Base-by-base conservation (phyloP, 1,284 basidiomycete species). In the Cutaneotrichosporon cyanovorans region DNA sequence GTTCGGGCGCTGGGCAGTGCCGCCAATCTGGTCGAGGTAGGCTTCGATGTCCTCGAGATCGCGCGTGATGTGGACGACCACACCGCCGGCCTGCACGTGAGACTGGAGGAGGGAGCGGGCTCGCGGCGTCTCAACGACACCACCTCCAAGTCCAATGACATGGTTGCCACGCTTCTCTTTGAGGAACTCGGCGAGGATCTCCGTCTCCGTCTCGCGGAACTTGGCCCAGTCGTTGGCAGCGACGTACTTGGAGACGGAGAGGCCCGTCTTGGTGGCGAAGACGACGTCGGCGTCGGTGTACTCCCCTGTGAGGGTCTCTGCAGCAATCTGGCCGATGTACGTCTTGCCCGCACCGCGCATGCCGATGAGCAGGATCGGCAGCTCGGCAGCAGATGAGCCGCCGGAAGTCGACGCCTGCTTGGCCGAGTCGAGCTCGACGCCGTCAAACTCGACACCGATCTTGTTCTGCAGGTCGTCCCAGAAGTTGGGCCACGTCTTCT, bases 401-500 rank as follows among this genome's bases (percentile, higher is more conserved):
- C 70, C 65, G 12, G 76, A 71, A 12, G 74, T 65, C 46, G 70
- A 74, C 11, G 76, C 69, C 52, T 66, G 61, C 37, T 61, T 62
- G 40, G 62, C 51, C 8, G 62, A 56, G 21, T 68, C 73, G 15
- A 88, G 75, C 55, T 93, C 87, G 37, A 89, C 82, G 20, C 90
- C 92, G 60, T 85, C 80, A 25, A 92, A 85, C 45, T 80, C 76
- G 48, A 97, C 78, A n/a, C 91, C 91, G 48, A 97, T 88, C 87
- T 92, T 60, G 74, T 87, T 89, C 66, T 88, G 81, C 19, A 98
- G 77, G 69, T 97, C 95, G 65, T 98, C 95, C 91, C 93, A 98
- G 87, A 92, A 99, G 66, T 92, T 91, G 2, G 95, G 93, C 93
- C 93, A 98, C 0, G 95, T 98, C 79, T 99, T 99, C 73, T 96